Conservation (phyloP, 192 early-diverging fungal species). For the Paraglomus brasilianum region DNA sequence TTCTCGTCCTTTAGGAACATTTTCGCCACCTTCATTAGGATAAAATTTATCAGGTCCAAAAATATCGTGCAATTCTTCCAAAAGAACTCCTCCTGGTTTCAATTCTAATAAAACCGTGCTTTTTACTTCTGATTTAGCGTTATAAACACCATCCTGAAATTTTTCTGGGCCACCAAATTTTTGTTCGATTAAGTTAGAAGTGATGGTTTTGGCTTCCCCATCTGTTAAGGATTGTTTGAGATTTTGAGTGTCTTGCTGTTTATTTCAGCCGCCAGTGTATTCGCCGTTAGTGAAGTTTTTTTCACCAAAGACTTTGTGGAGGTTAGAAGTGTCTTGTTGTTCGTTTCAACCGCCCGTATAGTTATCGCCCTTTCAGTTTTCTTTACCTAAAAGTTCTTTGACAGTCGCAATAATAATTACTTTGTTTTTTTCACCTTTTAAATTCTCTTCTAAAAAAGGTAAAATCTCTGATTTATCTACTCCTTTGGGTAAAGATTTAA, state of each 20-base stretch:
- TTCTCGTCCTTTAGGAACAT: constrained; percentile 7
- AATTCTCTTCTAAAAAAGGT: too few relatives aligned
- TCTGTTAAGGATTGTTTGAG: constrained; percentile 1
- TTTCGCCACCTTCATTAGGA: background rate
- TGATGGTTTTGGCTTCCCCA: background rate
- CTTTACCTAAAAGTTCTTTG: constrained; percentile 2
- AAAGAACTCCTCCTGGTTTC: background rate
- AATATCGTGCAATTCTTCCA: constrained; percentile 4
- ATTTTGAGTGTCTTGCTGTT: constrained; percentile 7
- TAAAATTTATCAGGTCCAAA: constrained; percentile 1
- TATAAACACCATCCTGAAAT: constrained; percentile 1
- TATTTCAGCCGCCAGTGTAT: constrained; percentile 13
- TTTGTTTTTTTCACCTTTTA: too few relatives aligned
- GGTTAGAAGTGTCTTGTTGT: constrained; percentile 4
- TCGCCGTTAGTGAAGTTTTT: constrained; percentile 12
- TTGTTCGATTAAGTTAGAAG: background rate
- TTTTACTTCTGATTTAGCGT: background rate
- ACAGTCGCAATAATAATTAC: background rate
- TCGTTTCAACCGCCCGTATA: background rate
- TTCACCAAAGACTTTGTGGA: constrained; percentile 1
- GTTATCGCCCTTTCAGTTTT: background rate
- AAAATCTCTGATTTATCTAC: too few relatives aligned
- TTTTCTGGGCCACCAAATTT: constrained; percentile 13
- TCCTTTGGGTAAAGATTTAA: too few relatives aligned
- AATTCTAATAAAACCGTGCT: background rate